These are phyloP conservation scores for Poa annua DNA, from an alignment of 176 grass and related monocot genomes.

Conservation along the genomic window DNA sequence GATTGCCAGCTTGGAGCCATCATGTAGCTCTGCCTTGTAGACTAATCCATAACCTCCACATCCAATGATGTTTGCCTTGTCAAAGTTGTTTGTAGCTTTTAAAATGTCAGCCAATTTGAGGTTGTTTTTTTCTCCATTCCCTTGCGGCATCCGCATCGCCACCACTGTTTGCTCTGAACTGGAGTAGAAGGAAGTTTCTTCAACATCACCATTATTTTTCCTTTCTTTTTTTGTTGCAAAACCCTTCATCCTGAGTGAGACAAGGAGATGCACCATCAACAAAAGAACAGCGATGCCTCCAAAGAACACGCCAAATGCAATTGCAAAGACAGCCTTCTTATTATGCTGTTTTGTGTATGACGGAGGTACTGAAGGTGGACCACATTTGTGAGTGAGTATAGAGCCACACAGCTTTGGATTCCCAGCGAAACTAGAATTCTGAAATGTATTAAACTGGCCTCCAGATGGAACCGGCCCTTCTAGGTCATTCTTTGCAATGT, in stretches of 20 bases:
- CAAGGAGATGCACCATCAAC: not conserved
- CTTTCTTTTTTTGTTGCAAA: not conserved
- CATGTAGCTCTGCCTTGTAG: slow-evolving; percentile 49
- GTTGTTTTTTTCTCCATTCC: not conserved
- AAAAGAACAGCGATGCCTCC: slow-evolving; percentile 1
- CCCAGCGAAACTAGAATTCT: not conserved
- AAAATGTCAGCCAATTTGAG: slow-evolving; percentile 36
- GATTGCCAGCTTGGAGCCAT: slow-evolving; percentile 51
- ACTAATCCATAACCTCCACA: slow-evolving; percentile 64
- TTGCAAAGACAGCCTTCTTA: not conserved
- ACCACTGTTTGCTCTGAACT: not conserved
- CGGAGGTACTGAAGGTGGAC: not conserved
- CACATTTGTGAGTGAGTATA: not conserved
- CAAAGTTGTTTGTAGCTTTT: slow-evolving; percentile 54
- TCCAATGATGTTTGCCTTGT: slow-evolving; percentile 53
- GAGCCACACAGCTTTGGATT: slow-evolving; percentile 39
- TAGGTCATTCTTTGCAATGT: slow-evolving; percentile 38
- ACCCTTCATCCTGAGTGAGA: not conserved
- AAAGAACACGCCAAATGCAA: slow-evolving; percentile 39
- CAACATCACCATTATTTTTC: not conserved
- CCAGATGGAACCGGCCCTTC: slow-evolving; percentile 39
- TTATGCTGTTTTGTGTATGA: not conserved
- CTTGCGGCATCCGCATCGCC: not conserved
- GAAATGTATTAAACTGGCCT: slow-evolving; percentile 43
- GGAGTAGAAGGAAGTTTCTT: slow-evolving; percentile 12